Percentiles rank a stretch among this genome's conserved stretches.
These are phyloP conservation scores for Globisporangium polare DNA, from an alignment of 352 stramenopile genomes.

Conservation along the genomic window DNA sequence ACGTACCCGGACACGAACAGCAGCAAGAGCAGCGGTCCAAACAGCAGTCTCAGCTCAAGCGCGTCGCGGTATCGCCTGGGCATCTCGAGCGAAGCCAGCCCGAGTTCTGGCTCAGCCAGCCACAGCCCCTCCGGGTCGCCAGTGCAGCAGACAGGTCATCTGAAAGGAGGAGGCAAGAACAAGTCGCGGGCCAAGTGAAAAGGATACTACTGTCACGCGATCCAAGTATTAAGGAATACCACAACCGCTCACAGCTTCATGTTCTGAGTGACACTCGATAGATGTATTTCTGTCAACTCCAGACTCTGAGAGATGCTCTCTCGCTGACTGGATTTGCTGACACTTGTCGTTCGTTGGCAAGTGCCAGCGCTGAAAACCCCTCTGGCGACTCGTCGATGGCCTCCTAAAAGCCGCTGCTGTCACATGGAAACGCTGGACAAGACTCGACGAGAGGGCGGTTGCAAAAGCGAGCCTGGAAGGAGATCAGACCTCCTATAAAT, in stretches of 20 bases:
- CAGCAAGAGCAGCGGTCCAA: constrained; percentile 29
- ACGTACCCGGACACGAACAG: constrained; percentile 62
- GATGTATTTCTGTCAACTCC: neutral
- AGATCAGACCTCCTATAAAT: no score
- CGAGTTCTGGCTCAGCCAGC: neutral
- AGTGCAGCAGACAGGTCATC: neutral
- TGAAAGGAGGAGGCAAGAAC: neutral
- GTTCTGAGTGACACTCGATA: no score
- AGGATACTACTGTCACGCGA: neutral
- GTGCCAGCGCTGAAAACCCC: no score
- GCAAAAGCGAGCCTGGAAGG: no score
- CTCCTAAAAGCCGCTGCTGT: no score
- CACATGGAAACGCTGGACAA: no score
- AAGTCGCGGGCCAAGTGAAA: constrained; percentile 1
- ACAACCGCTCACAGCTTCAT: no score
- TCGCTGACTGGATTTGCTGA: neutral
- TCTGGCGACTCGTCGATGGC: no score
- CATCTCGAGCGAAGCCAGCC: constrained; percentile 16
- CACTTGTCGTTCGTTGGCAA: no score
- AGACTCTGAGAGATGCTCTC: neutral
- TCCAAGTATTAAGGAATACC: no score
- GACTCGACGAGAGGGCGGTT: no score
- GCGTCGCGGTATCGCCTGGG: constrained; percentile 36
- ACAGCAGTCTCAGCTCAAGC: constrained; percentile 45
- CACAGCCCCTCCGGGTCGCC: neutral